Evolutionary conservation across 192 early-diverging fungal genomes (phyloP), one percentile per base, ranked within the genome.

Genomic region (Obelidium mucronatum): DNA sequence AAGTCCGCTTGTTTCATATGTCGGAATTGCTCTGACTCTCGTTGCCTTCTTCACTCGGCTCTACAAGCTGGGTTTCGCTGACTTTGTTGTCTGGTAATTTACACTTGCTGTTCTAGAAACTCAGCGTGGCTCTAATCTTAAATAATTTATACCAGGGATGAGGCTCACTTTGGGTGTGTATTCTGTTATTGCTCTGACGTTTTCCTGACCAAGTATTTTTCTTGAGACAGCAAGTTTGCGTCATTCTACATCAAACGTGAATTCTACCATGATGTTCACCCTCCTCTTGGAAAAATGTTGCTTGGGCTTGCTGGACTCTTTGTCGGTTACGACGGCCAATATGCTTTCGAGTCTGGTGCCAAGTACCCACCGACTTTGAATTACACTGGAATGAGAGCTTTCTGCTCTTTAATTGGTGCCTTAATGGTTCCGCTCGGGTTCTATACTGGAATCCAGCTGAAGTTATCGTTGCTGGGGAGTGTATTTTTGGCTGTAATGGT

Each of bases 231-330:
- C 36, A 88, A 97, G 87, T 99, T 99, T 83, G 98, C 92, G 22
- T 94, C 92, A 4, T 86, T 96, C 79, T 99, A 99, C 82, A 82
- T 99, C 55, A 95, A 96, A 68, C 85, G 88, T 28, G 92, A 93
- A 44, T 99, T 98, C 73, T 99, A 98, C 77, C 94, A 94, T 78
- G 98, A 99, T 83, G 97, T 99, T 1, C 98, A 99, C 76, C 97
- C 97, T 26, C 96, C 97, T 3, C 81, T 97, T 53, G 97, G 97
- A 44, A 99, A 99, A 84, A 98, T 97, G 85, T 84, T 99, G 30
- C 89, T 96, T 26, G 96, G 91, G 0, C 80, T 96, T 28, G 89
- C 95, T 1, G 98, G 94, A 42, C 63, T 89, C 0, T 69, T 99
- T 37, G 92, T 90, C 17, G 93, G 96, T 0, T 97, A 93, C 75